These are phyloP conservation scores for Microbotryum scabiosae DNA, from an alignment of 1,284 basidiomycete genomes.

Conservation along the genomic window DNA sequence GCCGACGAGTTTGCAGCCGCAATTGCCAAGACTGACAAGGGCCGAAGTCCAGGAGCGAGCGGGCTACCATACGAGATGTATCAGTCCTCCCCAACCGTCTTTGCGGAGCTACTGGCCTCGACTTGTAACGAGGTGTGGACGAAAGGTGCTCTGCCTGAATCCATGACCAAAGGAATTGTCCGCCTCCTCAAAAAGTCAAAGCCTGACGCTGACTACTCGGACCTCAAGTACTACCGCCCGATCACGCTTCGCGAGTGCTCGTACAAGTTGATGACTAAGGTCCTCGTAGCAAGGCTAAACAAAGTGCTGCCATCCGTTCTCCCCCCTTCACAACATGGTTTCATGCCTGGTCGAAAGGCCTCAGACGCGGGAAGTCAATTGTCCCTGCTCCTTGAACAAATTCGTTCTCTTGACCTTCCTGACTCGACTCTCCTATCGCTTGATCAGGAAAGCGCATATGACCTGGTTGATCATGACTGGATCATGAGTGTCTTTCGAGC, in stretches of 20 bases:
- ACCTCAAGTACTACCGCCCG: background rate
- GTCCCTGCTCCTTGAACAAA: background rate
- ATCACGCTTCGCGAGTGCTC: background rate
- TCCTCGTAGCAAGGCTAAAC: background rate
- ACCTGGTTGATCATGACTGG: constrained; percentile 2
- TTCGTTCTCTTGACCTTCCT: background rate
- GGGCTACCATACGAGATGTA: too few relatives aligned
- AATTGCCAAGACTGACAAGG: too few relatives aligned
- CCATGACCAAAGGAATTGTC: background rate
- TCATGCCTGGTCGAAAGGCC: background rate
- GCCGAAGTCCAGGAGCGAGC: too few relatives aligned
- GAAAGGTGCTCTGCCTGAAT: too few relatives aligned
- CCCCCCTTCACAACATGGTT: background rate
- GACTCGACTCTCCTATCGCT: background rate
- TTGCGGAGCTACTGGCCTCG: too few relatives aligned
- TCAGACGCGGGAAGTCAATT: constrained; percentile 1
- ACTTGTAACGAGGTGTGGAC: too few relatives aligned
- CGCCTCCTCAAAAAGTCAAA: constrained; percentile 5
- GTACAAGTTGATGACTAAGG: background rate
- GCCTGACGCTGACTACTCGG: background rate
- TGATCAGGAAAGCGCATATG: constrained; percentile 3
- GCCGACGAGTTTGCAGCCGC: too few relatives aligned
- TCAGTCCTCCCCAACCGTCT: too few relatives aligned
- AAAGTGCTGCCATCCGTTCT: background rate
- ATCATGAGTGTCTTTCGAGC: background rate